Evolutionary conservation across 139 green algal genomes (phyloP).

Genomic region (Chlorella sp.): DNA sequence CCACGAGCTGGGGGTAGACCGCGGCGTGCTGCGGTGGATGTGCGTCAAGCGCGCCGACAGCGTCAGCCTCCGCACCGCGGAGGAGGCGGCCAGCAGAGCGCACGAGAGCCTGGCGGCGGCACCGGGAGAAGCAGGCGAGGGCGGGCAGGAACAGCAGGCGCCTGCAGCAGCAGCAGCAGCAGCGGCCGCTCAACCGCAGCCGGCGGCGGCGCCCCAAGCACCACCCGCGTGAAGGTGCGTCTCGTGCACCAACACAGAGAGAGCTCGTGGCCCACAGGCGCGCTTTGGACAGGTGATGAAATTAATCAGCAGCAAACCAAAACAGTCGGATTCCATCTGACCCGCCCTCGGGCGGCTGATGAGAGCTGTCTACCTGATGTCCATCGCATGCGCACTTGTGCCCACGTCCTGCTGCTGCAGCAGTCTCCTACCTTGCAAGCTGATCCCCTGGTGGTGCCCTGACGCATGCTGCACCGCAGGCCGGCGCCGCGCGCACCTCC

Average conservation of each 20-base stretch:
- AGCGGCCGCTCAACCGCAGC: background rate
- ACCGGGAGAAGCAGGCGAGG: no score
- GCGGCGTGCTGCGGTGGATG: conserved; percentile 63
- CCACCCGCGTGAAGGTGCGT: background rate
- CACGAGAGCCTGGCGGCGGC: background rate
- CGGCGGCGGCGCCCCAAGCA: background rate
- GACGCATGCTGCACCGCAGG: no score
- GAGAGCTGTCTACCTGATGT: no score
- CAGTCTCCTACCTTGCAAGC: no score
- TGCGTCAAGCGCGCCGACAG: conserved; percentile 43
- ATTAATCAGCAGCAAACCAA: background rate
- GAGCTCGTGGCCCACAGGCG: background rate
- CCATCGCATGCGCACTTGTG: no score
- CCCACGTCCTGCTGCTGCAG: no score
- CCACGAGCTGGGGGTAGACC: conserved; percentile 54
- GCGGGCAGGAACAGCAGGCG: no score
- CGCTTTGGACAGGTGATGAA: background rate
- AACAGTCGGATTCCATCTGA: background rate
- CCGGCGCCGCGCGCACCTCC: no score
- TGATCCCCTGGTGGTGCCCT: no score
- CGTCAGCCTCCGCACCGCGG: background rate
- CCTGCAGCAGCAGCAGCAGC: background rate
- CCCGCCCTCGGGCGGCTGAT: no score
- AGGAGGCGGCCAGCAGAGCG: background rate
- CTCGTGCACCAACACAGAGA: background rate